These are phyloP conservation scores for Camellia sinensis DNA, from an alignment of 148 eudicot genomes.

Conservation along the genomic window DNA sequence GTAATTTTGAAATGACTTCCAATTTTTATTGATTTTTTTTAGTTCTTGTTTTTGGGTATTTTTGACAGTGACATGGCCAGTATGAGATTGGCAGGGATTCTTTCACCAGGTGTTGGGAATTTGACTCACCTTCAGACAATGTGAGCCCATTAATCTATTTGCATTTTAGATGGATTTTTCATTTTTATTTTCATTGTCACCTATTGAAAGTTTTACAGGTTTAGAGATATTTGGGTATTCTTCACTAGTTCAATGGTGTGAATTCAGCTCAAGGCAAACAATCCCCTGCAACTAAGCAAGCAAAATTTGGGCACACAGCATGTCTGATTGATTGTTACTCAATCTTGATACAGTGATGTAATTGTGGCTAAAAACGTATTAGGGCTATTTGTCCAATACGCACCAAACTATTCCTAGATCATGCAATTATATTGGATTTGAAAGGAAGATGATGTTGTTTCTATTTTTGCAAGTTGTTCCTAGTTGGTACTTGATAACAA, in stretches of 20 bases:
- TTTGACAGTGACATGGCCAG: conserved; percentile 76
- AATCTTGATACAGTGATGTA: not conserved
- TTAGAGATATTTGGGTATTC: not conserved
- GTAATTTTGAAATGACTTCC: not conserved
- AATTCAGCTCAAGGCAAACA: not conserved
- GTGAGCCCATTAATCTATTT: conserved; percentile 38
- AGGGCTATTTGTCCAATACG: too few relatives aligned
- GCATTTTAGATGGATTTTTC: not conserved
- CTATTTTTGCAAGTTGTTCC: too few relatives aligned
- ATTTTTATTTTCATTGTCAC: not conserved
- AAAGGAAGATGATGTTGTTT: too few relatives aligned
- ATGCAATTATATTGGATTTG: too few relatives aligned
- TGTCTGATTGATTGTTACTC: not conserved
- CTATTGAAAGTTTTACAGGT: not conserved
- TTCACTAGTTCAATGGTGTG: not conserved
- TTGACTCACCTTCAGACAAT: conserved; percentile 71
- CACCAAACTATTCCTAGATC: too few relatives aligned
- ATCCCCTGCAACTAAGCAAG: not conserved
- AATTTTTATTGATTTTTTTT: not conserved
- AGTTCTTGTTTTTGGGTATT: conserved; percentile 4
- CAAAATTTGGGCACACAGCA: not conserved
- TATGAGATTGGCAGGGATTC: conserved; percentile 67
- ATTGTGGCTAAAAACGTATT: too few relatives aligned
- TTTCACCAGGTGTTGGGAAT: conserved; percentile 85
- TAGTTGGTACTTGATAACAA: too few relatives aligned